These are phyloP conservation scores for Hypoxylon rubiginosum DNA, from an alignment of 2,329 filamentous ascomycete genomes.

Conservation along the genomic window DNA sequence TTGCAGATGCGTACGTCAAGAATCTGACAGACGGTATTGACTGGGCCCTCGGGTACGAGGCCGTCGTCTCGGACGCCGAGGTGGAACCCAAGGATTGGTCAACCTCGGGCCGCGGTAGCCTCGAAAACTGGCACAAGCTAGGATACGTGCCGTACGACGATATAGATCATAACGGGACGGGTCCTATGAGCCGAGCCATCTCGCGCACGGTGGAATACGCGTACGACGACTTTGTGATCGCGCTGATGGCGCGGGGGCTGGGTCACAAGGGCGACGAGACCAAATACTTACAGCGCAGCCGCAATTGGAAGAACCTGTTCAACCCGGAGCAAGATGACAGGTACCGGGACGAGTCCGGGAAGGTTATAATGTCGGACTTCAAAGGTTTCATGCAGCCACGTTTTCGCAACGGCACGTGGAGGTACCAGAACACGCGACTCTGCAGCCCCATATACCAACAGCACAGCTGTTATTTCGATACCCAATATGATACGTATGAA, in stretches of 20 bases:
- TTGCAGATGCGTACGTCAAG: constrained; percentile 79
- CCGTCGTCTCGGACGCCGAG: constrained; percentile 80
- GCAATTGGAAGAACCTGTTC: constrained; percentile 80
- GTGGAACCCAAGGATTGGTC: constrained; percentile 76
- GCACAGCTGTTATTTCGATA: constrained; percentile 63
- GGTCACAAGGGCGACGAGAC: constrained; percentile 65
- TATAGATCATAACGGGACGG: constrained; percentile 71
- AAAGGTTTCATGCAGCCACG: constrained; percentile 79
- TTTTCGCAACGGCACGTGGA: constrained; percentile 74
- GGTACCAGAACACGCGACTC: constrained; percentile 74
- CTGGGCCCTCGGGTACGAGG: constrained; percentile 79
- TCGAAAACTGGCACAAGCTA: constrained; percentile 77
- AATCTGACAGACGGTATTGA: constrained; percentile 73
- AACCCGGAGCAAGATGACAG: constrained; percentile 58
- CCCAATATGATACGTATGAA: constrained; percentile 59
- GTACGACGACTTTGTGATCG: constrained; percentile 82
- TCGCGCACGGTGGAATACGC: constrained; percentile 84
- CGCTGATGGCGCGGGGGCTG: constrained; percentile 71
- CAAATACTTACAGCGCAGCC: constrained; percentile 73
- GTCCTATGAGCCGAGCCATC: constrained; percentile 76
- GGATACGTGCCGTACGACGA: constrained; percentile 81
- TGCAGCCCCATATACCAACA: constrained; percentile 68
- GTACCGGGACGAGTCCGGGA: constrained; percentile 39
- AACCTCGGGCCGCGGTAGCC: constrained; percentile 76
- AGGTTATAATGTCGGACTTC: constrained; percentile 64